Percentiles rank a stretch among this genome's conserved stretches.
phyloP scores from a whole-genome alignment of 306 rosid genomes.

The Quercus bicolor region DNA sequence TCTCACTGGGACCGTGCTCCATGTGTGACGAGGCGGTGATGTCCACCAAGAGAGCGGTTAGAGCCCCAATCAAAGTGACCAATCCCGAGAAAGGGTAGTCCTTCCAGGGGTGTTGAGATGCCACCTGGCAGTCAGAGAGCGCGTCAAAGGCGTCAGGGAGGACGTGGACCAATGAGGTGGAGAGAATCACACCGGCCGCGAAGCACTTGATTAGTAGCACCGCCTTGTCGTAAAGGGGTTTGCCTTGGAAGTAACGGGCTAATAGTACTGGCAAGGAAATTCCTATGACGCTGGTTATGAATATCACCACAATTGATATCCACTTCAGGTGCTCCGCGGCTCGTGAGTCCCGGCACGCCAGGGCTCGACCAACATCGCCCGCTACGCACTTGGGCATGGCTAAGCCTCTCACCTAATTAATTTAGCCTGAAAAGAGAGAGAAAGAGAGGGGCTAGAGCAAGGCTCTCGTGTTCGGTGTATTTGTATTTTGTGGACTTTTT shows the following conservation, averaged over 20 bases:
- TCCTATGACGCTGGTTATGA: conserved; percentile 71
- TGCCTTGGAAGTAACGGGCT: conserved; percentile 73
- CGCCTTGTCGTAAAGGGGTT: conserved; percentile 71
- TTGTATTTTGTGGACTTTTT: not conserved
- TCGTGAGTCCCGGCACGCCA: conserved; percentile 50
- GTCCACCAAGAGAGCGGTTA: conserved; percentile 69
- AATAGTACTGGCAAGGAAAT: conserved; percentile 69
- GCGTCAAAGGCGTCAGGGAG: conserved; percentile 89
- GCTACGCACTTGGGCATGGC: conserved; percentile 48
- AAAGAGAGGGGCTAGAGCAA: not conserved
- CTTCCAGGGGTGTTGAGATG: conserved; percentile 77
- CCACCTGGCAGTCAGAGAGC: conserved; percentile 79
- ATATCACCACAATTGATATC: conserved; percentile 62
- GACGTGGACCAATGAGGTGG: conserved; percentile 94
- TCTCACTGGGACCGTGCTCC: conserved; percentile 39
- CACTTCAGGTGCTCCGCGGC: conserved; percentile 71
- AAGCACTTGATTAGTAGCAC: conserved; percentile 69
- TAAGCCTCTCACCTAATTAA: too few species aligned
- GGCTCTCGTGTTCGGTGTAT: too few species aligned
- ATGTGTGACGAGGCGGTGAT: conserved; percentile 72
- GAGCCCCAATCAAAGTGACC: conserved; percentile 65
- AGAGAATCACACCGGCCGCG: conserved; percentile 95
- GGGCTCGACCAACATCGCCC: conserved; percentile 34
- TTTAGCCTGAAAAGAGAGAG: not conserved
- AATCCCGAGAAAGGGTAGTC: conserved; percentile 89